Base-by-base conservation (phyloP, 805 yeast genomes). In the Cyberlindnera euphorbiiphila region DNA sequence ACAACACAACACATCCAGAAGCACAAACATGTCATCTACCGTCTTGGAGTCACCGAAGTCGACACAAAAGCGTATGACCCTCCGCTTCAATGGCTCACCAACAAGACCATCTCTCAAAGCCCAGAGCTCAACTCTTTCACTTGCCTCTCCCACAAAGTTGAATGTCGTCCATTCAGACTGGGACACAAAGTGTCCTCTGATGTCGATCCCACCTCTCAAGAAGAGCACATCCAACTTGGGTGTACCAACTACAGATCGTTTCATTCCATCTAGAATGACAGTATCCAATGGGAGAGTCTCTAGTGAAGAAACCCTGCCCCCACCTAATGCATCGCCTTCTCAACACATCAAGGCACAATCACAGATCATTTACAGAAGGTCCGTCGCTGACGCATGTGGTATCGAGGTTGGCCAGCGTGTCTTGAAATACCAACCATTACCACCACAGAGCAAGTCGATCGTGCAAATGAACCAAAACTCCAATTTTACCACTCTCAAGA, bases 341-440 rank as follows among this genome's bases (percentile, higher is more conserved):
- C 61, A 66, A 25, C 74, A 63, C 50, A 54, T 64, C 17, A 62
- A 60, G 41, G 72, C 68, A 1, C 73, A 62, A 43, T 65, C 70
- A 6, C 64, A 63, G 36, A 50, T 59, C 29, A 66, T 66, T 6
- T 86, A 85, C 54, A 82, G 83, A 57, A 76, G 77, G 51, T 81
- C 86, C 19, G 95, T 91, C 2, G 98, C 97, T 0, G 84, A 84
- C 55, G 98, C 97, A 0, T 91, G 97, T 59, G 98, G 98, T 0
- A 68, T 88, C 34, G 81, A 84, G 41, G 74, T 85, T 53, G 82
- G 86, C 44, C 82, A 85, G 45, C 69, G 96, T 46, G 85, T 93
- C 25, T 65, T 91, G 41, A 88, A 86, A 51, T 91, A 84, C 61
- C 82, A 85, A 58, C 94, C 93, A n/a, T 63, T 72, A 15, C 87